These are phyloP conservation scores for Gracilaria caudata DNA, from an alignment of 23 red algal genomes.

Conservation along the genomic window DNA sequence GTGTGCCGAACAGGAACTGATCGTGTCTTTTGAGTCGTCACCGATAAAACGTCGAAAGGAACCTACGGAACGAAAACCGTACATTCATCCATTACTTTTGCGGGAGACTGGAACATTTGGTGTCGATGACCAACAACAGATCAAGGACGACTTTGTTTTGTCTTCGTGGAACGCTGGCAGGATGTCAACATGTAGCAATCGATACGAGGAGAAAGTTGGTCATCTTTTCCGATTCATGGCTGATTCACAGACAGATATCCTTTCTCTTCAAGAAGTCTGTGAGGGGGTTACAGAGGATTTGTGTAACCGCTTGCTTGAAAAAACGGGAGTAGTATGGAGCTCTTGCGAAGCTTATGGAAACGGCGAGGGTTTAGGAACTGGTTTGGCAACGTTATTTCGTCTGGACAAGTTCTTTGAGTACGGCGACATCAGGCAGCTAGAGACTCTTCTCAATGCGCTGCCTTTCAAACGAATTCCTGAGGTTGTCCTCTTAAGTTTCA, in stretches of 20 bases:
- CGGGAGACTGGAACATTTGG: neutral
- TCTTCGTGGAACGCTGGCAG: slow-evolving; percentile 52
- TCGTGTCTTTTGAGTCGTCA: slow-evolving; percentile 10
- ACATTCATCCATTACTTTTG: slow-evolving; percentile 11
- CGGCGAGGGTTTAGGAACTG: neutral
- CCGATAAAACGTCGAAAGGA: neutral
- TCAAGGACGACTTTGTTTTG: slow-evolving; percentile 5
- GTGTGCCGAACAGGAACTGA: slow-evolving; percentile 2
- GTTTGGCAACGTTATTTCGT: slow-evolving; percentile 33
- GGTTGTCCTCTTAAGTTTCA: neutral
- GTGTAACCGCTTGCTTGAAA: neutral
- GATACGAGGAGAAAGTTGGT: slow-evolving; percentile 33
- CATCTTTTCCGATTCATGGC: slow-evolving; percentile 33
- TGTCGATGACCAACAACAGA: neutral
- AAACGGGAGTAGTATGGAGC: slow-evolving; percentile 12
- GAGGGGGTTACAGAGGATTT: neutral
- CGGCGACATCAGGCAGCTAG: neutral
- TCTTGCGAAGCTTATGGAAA: neutral
- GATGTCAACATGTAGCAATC: slow-evolving; percentile 27
- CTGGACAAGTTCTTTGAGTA: slow-evolving; percentile 11
- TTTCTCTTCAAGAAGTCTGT: slow-evolving; percentile 49
- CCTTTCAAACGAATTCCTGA: slow-evolving; percentile 40
- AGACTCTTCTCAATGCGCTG: neutral
- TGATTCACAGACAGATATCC: slow-evolving; percentile 18
- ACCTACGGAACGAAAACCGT: neutral